Evolutionary conservation across 1,284 basidiomycete genomes (phyloP), one percentile per base, ranked within the genome.

Genomic region (Puccinia horiana): DNA sequence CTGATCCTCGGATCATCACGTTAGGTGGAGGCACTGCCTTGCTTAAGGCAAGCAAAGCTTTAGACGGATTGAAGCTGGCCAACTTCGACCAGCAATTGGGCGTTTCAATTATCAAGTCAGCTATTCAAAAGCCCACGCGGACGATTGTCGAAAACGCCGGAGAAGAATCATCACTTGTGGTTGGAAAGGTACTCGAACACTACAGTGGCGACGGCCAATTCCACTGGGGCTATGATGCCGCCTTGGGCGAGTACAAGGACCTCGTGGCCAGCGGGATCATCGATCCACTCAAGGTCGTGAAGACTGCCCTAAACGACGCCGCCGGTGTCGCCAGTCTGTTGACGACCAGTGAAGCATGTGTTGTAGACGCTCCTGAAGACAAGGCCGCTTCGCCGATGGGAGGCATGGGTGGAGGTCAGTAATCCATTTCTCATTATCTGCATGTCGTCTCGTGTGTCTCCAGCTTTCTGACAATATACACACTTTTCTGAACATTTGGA

Each of bases 11-110:
- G 58, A 29, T 40, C 52, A 23, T 63, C 52, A 54, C 49, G 42
- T 70, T 85, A 81, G 86, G 86, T 82, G 86, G 86, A 82, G 86
- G 86, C 83, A 85, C 85, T 74, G 86, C 85, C 67, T 90, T 94
- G 42, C 90, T 96, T 87, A 97, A 96, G 89, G 95, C 96, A 1
- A 93, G 92, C 37, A 90, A 94, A 58, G 90, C 92, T 80, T 92
- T 98, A 82, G 91, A 93, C 86, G 89, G 90, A 72, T 91, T 98
- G 85, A 88, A 91, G 63, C 93, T 94, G 4, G 89, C 90, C 88
- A 98, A 98, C 93, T 98, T 98, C 87, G 96, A 99, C 90, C 96
- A 98, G 87, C 93, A 95, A 87, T 93, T 98, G 81, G 96, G 96
- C 87, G 94, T 99, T 58, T 91, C 92, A 83, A 98, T 98, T 88